A percentile compares a stretch with the other conserved stretches of the same genome.
Evolutionary conservation across 2,329 filamentous ascomycete genomes (phyloP).

Genomic region (Alternaria ethzedia): DNA sequence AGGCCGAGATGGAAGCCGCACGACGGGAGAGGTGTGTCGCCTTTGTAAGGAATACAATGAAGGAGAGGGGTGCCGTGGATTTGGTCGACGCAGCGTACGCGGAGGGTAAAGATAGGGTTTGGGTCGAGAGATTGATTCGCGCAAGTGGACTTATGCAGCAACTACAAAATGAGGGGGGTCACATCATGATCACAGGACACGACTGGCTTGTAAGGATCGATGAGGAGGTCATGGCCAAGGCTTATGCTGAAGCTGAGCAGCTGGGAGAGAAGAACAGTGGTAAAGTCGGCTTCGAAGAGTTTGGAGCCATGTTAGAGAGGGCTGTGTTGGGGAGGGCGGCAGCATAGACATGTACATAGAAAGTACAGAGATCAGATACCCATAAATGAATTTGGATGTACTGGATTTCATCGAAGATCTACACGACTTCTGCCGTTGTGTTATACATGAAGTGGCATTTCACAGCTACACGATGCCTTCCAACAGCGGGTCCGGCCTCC

Average conservation of each 20-base stretch:
- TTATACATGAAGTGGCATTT: background rate
- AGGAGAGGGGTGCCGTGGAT: slow-evolving; percentile 34
- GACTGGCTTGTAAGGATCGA: slow-evolving; percentile 54
- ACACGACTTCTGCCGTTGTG: background rate
- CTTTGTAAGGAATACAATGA: slow-evolving; percentile 35
- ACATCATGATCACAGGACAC: slow-evolving; percentile 52
- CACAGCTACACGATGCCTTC: background rate
- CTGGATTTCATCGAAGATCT: background rate
- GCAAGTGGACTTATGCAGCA: slow-evolving; percentile 49
- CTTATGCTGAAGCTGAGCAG: slow-evolving; percentile 47
- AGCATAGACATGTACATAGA: background rate
- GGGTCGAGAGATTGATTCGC: slow-evolving; percentile 53
- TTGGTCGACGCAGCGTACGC: slow-evolving; percentile 50
- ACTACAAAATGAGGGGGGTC: slow-evolving; percentile 26
- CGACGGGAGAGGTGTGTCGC: slow-evolving; percentile 39
- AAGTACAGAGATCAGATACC: slow-evolving; percentile 12
- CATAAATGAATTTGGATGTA: slow-evolving; percentile 6
- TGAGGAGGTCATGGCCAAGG: slow-evolving; percentile 47
- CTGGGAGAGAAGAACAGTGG: slow-evolving; percentile 35
- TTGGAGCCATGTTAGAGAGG: slow-evolving; percentile 49
- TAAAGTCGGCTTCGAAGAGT: slow-evolving; percentile 45
- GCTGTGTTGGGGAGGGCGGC: slow-evolving; percentile 35
- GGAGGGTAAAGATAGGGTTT: slow-evolving; percentile 51
- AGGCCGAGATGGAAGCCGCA: slow-evolving; percentile 43
- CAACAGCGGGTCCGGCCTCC: background rate